Evolutionary conservation across 306 rosid genomes (phyloP).

Genomic region (Ormosia emarginata): DNA sequence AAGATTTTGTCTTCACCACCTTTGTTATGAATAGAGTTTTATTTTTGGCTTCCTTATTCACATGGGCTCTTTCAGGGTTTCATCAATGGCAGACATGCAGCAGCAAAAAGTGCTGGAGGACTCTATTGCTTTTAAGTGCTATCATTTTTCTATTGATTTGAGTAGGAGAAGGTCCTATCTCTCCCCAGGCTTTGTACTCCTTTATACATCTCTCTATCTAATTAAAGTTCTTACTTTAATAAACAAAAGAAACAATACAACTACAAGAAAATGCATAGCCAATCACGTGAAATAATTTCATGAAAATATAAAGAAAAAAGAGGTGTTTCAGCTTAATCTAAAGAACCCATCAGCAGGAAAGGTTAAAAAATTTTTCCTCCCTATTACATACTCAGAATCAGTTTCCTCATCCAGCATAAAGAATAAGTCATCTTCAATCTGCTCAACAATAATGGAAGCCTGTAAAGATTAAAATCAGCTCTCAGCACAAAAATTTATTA

Average conservation of each 20-base stretch:
- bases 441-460: constrained; percentile 81
- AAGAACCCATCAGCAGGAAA: not conserved
- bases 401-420: constrained; percentile 98
- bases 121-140: no score
- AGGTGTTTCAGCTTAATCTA: not conserved
- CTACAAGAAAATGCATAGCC: not conserved
- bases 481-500: constrained; percentile 23
- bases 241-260: not conserved
- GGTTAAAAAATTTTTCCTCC: not conserved
- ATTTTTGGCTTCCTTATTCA: no score
- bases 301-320: not conserved
- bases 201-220: not conserved
- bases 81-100: no score
- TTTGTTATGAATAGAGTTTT: no score
- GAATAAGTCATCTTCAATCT: constrained; percentile 86
- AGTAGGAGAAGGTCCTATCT: no score
- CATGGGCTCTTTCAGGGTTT: no score
- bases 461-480: constrained; percentile 38
- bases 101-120: no score
- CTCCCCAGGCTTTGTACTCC: no score
- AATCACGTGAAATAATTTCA: not conserved
- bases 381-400: constrained; percentile 73
- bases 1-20: no score
- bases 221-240: not conserved
- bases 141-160: no score